These are phyloP conservation scores for Garcia nutans DNA, from an alignment of 345 rosid species.

Conservation along the genomic window DNA sequence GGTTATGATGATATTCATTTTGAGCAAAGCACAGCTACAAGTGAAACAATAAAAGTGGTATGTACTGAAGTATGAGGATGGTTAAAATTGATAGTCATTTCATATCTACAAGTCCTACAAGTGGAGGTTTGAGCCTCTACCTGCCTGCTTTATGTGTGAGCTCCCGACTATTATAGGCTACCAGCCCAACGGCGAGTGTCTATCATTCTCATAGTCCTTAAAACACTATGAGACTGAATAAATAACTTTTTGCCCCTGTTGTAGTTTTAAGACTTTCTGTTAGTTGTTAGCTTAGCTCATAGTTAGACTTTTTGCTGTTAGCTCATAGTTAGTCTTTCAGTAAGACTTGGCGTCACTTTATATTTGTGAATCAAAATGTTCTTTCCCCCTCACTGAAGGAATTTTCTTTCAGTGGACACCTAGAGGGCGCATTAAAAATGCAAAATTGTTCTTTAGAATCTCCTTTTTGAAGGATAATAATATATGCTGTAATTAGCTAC, in stretches of 20 bases:
- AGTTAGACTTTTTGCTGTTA: too few species aligned
- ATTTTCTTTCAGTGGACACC: background rate
- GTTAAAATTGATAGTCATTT: background rate
- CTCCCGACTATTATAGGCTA: background rate
- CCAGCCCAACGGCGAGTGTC: background rate
- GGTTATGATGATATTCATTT: constrained; percentile 68
- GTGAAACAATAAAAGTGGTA: constrained; percentile 74
- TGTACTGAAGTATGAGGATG: constrained; percentile 14
- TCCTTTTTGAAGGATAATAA: background rate
- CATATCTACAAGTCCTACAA: background rate
- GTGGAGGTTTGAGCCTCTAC: background rate
- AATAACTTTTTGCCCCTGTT: too few species aligned
- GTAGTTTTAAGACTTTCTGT: too few species aligned
- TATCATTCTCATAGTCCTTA: background rate
- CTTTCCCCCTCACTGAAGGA: background rate
- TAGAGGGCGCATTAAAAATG: background rate
- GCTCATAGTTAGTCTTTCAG: background rate
- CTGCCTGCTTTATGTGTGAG: background rate
- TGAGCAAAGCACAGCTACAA: constrained; percentile 58
- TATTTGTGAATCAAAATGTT: background rate
- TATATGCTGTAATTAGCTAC: background rate
- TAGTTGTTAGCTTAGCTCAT: too few species aligned
- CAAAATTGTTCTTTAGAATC: background rate
- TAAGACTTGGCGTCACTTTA: background rate
- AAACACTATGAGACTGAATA: background rate